These are phyloP conservation scores for Ustilago sp. DNA, from an alignment of 1,284 basidiomycete genomes.

Conservation along the genomic window DNA sequence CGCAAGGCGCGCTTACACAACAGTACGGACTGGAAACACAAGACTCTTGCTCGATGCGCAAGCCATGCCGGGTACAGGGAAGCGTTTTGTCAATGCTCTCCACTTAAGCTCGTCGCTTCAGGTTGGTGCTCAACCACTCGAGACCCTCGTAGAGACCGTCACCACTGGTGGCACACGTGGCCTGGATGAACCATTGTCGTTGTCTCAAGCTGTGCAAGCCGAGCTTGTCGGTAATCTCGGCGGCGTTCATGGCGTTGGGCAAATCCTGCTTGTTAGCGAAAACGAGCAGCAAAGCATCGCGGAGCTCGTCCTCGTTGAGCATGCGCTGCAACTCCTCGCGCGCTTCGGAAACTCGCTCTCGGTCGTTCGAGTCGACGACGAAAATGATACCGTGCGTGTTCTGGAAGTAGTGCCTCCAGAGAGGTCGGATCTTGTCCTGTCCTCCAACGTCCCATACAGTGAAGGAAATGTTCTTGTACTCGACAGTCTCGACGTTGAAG, in stretches of 20 bases:
- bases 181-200: slow-evolving; percentile 91
- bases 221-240: slow-evolving; percentile 99
- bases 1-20: slow-evolving; percentile 16
- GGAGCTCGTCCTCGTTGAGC: slow-evolving; percentile 99
- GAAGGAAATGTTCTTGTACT: slow-evolving; percentile 99
- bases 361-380: slow-evolving; percentile 99
- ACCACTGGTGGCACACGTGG: slow-evolving; percentile 97
- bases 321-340: slow-evolving; percentile 99
- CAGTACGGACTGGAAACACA: background rate
- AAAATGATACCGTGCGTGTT: slow-evolving; percentile 99
- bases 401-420: slow-evolving; percentile 99
- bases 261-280: slow-evolving; percentile 99
- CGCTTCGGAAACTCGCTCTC: slow-evolving; percentile 98
- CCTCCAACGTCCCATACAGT: slow-evolving; percentile 99
- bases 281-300: slow-evolving; percentile 96
- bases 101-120: slow-evolving; percentile 81
- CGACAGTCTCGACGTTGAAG: slow-evolving; percentile 91
- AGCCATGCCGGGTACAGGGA: slow-evolving; percentile 8
- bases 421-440: slow-evolving; percentile 77
- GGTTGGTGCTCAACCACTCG: slow-evolving; percentile 80
- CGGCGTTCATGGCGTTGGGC: slow-evolving; percentile 98
- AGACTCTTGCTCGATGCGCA: slow-evolving; percentile 7
- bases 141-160: slow-evolving; percentile 97
- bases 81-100: slow-evolving; percentile 10
- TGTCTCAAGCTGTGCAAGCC: slow-evolving; percentile 96